Conservation (phyloP, 2,329 filamentous ascomycete species). For the Onygena corvina region DNA sequence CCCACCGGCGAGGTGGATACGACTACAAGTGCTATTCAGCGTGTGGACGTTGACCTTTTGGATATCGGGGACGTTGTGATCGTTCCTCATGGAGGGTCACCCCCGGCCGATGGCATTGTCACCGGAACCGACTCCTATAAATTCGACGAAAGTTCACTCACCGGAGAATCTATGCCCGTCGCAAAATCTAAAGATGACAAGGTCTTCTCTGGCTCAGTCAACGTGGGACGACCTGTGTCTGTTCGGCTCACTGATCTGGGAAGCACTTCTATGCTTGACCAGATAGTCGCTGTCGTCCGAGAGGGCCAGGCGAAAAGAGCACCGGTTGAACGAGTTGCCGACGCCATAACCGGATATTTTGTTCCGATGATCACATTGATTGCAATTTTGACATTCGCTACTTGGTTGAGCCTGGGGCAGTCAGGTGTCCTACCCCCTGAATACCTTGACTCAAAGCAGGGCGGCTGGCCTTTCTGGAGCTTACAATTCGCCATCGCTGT, state of each 20-base stretch:
- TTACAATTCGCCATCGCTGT: conserved; percentile 64
- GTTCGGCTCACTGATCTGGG: conserved; percentile 35
- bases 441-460: conserved; percentile 40
- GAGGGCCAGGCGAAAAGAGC: conserved; percentile 40
- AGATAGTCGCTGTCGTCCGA: conserved; percentile 38
- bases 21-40: conserved; percentile 21
- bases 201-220: conserved; percentile 38
- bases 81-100: conserved; percentile 67
- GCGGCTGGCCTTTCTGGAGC: conserved; percentile 42
- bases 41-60: conserved; percentile 54
- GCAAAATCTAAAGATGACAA: conserved; percentile 32
- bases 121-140: conserved; percentile 44
- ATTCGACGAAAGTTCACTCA: conserved; percentile 86
- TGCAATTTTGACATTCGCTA: conserved; percentile 36
- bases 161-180: conserved; percentile 42
- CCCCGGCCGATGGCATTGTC: conserved; percentile 66
- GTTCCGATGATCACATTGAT: conserved; percentile 39
- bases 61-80: conserved; percentile 64
- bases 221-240: conserved; percentile 35
- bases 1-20: conserved; percentile 9
- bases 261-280: conserved; percentile 40
- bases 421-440: conserved; percentile 36
- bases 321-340: conserved; percentile 38
- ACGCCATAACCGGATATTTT: conserved; percentile 39
- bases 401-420: conserved; percentile 37